Evolutionary conservation across 176 grass and related monocot species (phyloP), one percentile per base, ranked within the genome.

Genomic region (Triticum dicoccoides): DNA sequence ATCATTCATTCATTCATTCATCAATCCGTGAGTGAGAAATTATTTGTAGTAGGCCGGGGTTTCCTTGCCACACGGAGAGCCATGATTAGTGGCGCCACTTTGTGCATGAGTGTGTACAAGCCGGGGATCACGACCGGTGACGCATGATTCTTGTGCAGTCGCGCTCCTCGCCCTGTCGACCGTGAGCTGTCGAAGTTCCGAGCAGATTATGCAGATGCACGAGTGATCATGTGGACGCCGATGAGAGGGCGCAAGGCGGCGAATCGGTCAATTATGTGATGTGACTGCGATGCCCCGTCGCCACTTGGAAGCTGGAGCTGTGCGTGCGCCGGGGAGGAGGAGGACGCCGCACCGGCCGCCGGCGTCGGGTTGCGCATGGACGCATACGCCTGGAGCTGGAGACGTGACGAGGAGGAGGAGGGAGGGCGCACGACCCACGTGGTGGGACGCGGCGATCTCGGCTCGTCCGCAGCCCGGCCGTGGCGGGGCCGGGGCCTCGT

Each of bases 391-490:
- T 15, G 39, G 21, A 8, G 21, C 18, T 14, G 0, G 15, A 8
- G 9, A 8, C 0, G 29, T 41, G 52, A 68, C 32, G n/a, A 1
- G 56, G 71, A 11, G 6, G 6, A 3, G 9, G 29, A 33, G 18
- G 59, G 30, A 49, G 38, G 51, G 82, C 71, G 68, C 58, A 11
- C 76, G 38, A 24, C 69, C 52, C 79, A 80, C 84, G 88, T 86
- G 88, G 84, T 90, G 84, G 88, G 79, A 54, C 78, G 81, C 79
- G 77, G 62, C 29, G 27, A 79, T 84, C 75, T 84, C 39, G 3
- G 10, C 59, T 6, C 12, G 5, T 7, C 81, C 21, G 51, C 24
- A 9, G 13, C 38, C 34, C 49, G 21, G 41, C 9, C 29, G 42
- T 73, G 42, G 64, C 34, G 32, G 82, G 77, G 49, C 27, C 61